phyloP scores from a whole-genome alignment of 75 land plant genomes.

The Larix kaempferi region DNA sequence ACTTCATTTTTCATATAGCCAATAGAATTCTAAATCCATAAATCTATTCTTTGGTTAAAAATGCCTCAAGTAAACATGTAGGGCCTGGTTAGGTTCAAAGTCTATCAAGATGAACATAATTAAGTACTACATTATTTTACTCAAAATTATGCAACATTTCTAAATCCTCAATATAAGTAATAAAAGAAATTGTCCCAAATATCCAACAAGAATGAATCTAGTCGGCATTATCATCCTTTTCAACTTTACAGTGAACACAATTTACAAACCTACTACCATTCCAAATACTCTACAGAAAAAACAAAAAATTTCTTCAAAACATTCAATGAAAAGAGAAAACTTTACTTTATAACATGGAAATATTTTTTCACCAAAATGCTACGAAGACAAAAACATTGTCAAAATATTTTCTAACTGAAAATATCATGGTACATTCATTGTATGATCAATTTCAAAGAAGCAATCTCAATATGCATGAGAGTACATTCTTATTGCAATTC shows the following conservation, averaged over 20 bases:
- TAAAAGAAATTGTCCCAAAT: not conserved
- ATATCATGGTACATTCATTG: no score
- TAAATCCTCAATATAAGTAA: not conserved
- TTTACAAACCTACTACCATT: not conserved
- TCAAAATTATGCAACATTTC: not conserved
- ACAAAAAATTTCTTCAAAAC: no score
- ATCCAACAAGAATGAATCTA: not conserved
- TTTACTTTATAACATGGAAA: no score
- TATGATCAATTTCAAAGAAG: no score
- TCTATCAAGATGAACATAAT: not conserved
- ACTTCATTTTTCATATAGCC: conserved; percentile 1
- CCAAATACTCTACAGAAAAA: no score
- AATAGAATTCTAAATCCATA: not conserved
- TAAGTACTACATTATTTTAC: not conserved
- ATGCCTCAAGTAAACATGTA: not conserved
- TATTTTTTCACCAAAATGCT: no score
- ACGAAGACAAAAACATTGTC: no score
- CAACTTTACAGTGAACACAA: not conserved
- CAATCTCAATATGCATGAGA: no score
- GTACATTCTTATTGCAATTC: no score
- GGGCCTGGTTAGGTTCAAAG: not conserved
- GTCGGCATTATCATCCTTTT: not conserved
- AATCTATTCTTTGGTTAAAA: not conserved
- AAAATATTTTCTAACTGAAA: no score
- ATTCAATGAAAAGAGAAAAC: no score